These are phyloP conservation scores for Tylopilus cervinicoccineus DNA, from an alignment of 768 basidiomycete genomes.

Conservation along the genomic window DNA sequence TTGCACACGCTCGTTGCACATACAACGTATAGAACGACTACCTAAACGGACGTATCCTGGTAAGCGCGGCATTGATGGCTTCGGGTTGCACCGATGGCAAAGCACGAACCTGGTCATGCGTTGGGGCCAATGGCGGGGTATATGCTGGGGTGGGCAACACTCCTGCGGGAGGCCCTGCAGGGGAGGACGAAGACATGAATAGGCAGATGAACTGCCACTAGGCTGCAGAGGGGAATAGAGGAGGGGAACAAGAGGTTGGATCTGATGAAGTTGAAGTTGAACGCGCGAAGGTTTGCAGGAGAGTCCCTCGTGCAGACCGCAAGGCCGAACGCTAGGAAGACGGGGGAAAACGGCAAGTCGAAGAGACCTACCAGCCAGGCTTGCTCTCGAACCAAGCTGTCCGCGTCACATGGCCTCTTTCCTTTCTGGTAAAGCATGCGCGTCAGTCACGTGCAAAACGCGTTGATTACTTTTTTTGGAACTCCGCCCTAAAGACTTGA, in stretches of 20 bases:
- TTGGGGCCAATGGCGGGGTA: slow-evolving; percentile 51
- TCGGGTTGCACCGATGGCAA: slow-evolving; percentile 13
- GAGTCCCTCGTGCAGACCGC: slow-evolving; percentile 31
- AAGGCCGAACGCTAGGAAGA: slow-evolving; percentile 19
- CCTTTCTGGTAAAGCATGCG: slow-evolving; percentile 21
- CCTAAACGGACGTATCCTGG: slow-evolving; percentile 37
- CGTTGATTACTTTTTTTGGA: slow-evolving; percentile 30
- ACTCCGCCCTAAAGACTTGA: slow-evolving; percentile 29
- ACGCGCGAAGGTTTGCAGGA: slow-evolving; percentile 20
- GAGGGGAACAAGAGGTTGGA: slow-evolving; percentile 6
- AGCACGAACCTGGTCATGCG: slow-evolving; percentile 64
- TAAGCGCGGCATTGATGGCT: slow-evolving; percentile 21
- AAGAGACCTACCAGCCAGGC: slow-evolving; percentile 1
- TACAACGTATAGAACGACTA: slow-evolving; percentile 74
- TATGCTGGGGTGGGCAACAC: slow-evolving; percentile 30
- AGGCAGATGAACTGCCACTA: slow-evolving; percentile 29
- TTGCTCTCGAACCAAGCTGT: slow-evolving; percentile 13
- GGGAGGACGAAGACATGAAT: slow-evolving; percentile 28
- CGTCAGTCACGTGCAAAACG: slow-evolving; percentile 33
- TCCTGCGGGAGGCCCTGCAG: slow-evolving; percentile 33
- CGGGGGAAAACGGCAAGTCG: slow-evolving; percentile 9
- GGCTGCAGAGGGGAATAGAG: slow-evolving; percentile 4
- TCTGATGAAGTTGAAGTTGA: slow-evolving; percentile 14
- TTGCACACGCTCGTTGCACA: slow-evolving; percentile 29
- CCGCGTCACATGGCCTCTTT: slow-evolving; percentile 16